Evolutionary conservation across 2,329 filamentous ascomycete species (phyloP), one percentile per base, ranked within the genome.

Genomic region (Clonostachys byssicola): DNA sequence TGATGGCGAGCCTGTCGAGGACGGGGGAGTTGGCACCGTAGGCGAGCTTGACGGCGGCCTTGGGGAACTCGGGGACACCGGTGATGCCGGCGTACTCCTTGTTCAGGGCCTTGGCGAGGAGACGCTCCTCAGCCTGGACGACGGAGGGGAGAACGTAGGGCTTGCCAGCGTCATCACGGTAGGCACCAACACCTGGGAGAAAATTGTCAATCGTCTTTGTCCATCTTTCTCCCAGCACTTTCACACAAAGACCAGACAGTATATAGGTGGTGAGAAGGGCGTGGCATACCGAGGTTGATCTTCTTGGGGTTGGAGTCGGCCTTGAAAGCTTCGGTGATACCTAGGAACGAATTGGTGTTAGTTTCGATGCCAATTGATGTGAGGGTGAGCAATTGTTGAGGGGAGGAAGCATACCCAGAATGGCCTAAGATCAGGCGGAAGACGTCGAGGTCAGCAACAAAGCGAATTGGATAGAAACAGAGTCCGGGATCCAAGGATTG

Each of bases 81-180:
- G 94, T 97, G 73, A 99, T 99, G 69, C 90, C 91, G 55, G 92
- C 90, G 70, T 97, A 97, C 73, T 97, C 94, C 80, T 97, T 96
- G 82, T 97, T 94, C 62, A 94, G 69, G 60, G 83, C 80, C 55
- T 82, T 76, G 46, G 85, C 74, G 52, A 96, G 78, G 54, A 96
- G 81, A 76, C 90, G 89, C 70, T 89, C 78, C 80, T 97, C 94
- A 51, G 92, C 94, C 61, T 86, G 73, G 66, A 85, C 85, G 51
- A 99, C 94, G 43, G 92, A 96, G 50, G 92, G 92, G 52, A 99
- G 88, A 54, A 99, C 92, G 71, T 92, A 97, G 52, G 94, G 94
- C 81, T 97, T 96, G 73, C 94, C 94, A 73, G 90, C 80, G 80
- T 97, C 92, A 68, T 97, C 94, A 65, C 94, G 91, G 83, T 99